Percentiles rank a stretch among this genome's conserved stretches.
These are phyloP conservation scores for Plenodomus biglobosus DNA, from an alignment of 2,329 filamentous ascomycete genomes.

Conservation along the genomic window DNA sequence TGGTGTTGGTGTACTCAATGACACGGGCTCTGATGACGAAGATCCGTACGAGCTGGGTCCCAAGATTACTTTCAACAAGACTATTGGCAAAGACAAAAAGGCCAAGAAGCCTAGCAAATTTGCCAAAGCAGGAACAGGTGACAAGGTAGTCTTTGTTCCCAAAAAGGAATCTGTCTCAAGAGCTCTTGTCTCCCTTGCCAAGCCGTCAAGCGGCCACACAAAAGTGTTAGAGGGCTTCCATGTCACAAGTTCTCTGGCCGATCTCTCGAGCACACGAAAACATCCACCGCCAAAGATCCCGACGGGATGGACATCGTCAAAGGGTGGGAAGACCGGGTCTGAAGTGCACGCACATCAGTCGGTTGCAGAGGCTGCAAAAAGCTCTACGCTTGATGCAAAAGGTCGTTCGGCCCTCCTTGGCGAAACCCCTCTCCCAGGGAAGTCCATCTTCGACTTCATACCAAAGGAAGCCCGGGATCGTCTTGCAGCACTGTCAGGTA, in stretches of 20 bases:
- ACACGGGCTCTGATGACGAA: slow-evolving; percentile 92
- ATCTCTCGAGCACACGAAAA: slow-evolving; percentile 47
- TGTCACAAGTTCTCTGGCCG: slow-evolving; percentile 57
- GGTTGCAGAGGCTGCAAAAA: slow-evolving; percentile 74
- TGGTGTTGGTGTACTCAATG: slow-evolving; percentile 86
- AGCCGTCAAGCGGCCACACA: slow-evolving; percentile 80
- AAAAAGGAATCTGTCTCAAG: slow-evolving; percentile 57
- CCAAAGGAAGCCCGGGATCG: slow-evolving; percentile 74
- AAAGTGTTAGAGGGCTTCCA: slow-evolving; percentile 79
- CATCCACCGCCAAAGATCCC: slow-evolving; percentile 71
- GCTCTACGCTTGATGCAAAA: slow-evolving; percentile 73
- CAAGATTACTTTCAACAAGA: slow-evolving; percentile 80
- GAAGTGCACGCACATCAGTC: slow-evolving; percentile 56
- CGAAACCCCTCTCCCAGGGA: slow-evolving; percentile 78
- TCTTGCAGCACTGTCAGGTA: slow-evolving; percentile 75
- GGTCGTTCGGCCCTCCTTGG: slow-evolving; percentile 78
- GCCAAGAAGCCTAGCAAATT: slow-evolving; percentile 56
- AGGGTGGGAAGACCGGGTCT: slow-evolving; percentile 24
- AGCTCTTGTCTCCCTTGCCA: slow-evolving; percentile 49
- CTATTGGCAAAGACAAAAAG: slow-evolving; percentile 80
- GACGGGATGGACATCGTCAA: slow-evolving; percentile 69
- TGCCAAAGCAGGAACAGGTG: slow-evolving; percentile 64
- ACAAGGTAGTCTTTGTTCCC: slow-evolving; percentile 74
- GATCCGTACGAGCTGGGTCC: slow-evolving; percentile 92
- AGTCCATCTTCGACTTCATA: slow-evolving; percentile 94